phyloP scores from a whole-genome alignment of 2,329 filamentous ascomycete genomes.

The Leptodontidium sp. region DNA sequence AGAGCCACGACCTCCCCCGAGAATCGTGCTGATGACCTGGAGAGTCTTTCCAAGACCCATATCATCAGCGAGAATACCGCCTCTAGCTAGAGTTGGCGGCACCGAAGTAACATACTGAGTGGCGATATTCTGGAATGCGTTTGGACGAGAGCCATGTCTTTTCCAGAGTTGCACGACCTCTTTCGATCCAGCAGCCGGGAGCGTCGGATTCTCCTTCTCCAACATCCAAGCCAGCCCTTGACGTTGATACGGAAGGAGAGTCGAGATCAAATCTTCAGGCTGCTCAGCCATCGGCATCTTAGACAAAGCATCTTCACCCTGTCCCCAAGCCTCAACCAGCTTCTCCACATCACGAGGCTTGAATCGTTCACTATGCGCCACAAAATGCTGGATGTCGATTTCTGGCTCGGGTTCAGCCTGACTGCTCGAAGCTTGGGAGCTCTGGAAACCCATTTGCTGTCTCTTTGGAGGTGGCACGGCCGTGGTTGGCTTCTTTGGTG shows the following conservation, averaged over 20 bases:
- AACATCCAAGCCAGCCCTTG: constrained; percentile 84
- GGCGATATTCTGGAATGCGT: constrained; percentile 70
- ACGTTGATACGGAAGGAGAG: constrained; percentile 81
- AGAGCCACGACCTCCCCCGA: constrained; percentile 62
- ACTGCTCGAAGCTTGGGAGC: constrained; percentile 37
- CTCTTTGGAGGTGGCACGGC: constrained; percentile 52
- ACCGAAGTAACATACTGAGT: constrained; percentile 70
- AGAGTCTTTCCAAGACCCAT: constrained; percentile 96
- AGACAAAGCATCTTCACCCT: constrained; percentile 69
- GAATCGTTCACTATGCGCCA: constrained; percentile 73
- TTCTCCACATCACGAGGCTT: constrained; percentile 72
- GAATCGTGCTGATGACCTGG: constrained; percentile 82
- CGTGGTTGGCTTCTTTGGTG: constrained; percentile 52
- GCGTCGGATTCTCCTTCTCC: constrained; percentile 74
- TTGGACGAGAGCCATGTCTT: constrained; percentile 50
- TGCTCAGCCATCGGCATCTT: constrained; percentile 77
- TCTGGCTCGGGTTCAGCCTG: constrained; percentile 30
- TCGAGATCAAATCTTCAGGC: constrained; percentile 69
- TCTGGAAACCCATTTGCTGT: constrained; percentile 40
- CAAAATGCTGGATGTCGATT: constrained; percentile 59
- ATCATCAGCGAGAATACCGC: constrained; percentile 88
- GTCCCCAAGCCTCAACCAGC: constrained; percentile 65
- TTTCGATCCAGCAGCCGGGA: constrained; percentile 65
- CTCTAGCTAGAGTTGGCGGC: constrained; percentile 72
- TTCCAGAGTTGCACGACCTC: constrained; percentile 83